Evolutionary conservation across 768 basidiomycete genomes (phyloP), one percentile per base, ranked within the genome.

Genomic region (Termitomyces sp.): DNA sequence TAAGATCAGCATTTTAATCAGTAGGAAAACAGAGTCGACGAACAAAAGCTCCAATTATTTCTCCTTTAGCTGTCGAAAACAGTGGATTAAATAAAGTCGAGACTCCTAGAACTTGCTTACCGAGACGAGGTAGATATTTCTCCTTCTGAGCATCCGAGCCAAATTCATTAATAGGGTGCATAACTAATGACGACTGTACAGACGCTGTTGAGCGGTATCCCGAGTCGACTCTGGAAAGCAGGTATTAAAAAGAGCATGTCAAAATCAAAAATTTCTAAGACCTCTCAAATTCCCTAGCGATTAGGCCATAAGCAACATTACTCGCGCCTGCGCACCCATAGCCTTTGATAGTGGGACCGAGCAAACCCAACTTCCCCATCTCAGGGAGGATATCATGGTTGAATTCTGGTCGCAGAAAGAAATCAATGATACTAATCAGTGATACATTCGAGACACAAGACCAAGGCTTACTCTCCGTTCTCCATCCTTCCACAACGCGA

Each of bases 121-220:
- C 94, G 45, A 98, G 78, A 20, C 83, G 76, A 50, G 95, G 95
- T 4, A 99, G 81, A 68, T 88, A 99, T 65, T 88, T 89, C 66
- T 93, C 89, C 75, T 95, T 95, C 73, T 98, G 94, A 34, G 83
- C 86, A 34, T 94, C 87, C 0, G 88, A 84, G 2, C 96, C 96
- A 70, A 95, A 98, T 66, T 90, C 87, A 68, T 90, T 75, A 64
- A 93, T 91, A 9, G 88, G 95, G 68, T 96, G 93, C 95, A 99
- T 99, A 13, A 96, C 93, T 30, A 99, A 83, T 20, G 93, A 95
- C 0, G 91, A 93, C 71, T 98, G 96, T 3, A 98, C 96, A 18
- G 95, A 97, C 62, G 94, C 87, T 4, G 88, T 95, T 5, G 93
- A 95, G 27, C 96, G 90, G 68, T 97, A 98, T 0, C 96, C 96